Base-by-base conservation (phyloP, 176 grass and related monocot genomes). In the Zea luxurians region DNA sequence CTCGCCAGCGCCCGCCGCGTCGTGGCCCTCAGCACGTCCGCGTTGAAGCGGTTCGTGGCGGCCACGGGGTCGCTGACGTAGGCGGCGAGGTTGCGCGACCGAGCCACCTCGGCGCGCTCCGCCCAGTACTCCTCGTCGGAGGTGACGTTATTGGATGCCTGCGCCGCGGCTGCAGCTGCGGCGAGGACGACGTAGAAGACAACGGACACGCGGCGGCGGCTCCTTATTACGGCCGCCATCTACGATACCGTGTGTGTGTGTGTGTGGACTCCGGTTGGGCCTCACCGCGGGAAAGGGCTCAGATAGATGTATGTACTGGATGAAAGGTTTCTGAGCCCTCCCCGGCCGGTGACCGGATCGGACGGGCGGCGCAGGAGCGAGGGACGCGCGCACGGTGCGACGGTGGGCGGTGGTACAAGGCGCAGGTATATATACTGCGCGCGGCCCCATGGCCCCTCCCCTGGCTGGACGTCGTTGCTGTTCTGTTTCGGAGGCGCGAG, bases 81-180 rank as follows among this genome's bases (percentile, higher is more conserved):
- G 10, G 89, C 44, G 2, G 71, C 82, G 47, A 38, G 75, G 82
- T 74, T 78, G 4, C 3, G 46, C 10, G 63, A 50, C 2, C 17
- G 45, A 1, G 91, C 84, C 68, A 35, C 83, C 64, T 75, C 78
- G 1, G 54, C 83, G 61, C 84, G 83, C 75, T 49, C 68, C 61
- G 48, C 58, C 94, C 89, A 97, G 84, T 93, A 91, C 37, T 86
- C 86, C 66, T 89, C 84, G 21, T 86, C 83, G 7, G 64, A 59
- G 41, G 52, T 84, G 80, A 77, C 11, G 80, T 93, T 70, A 13
- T 6, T 42, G 41, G 46, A 16, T 13, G 68, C 0, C 40, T n/a
- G 8, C 44, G 44, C 20, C 5, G 20, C n/a, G 2, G 68, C 11
- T 2, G 36, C 66, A 5, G 10, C 10, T 0, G 66, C 13, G 44